These are phyloP conservation scores for Cladophialophora chaetospira DNA, from an alignment of 2,329 filamentous ascomycete genomes.

Conservation along the genomic window DNA sequence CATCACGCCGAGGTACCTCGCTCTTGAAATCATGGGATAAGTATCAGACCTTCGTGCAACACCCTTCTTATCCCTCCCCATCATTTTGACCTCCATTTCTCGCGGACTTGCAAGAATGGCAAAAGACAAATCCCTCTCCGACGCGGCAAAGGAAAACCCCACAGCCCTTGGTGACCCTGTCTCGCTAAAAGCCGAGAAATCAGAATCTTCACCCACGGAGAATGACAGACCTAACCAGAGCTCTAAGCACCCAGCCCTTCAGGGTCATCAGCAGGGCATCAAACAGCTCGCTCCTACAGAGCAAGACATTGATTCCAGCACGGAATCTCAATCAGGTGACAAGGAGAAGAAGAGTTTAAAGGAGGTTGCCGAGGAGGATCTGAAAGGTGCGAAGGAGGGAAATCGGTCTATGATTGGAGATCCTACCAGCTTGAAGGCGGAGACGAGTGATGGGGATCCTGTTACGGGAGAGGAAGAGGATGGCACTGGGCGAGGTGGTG, in stretches of 20 bases:
- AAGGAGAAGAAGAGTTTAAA: slow-evolving; percentile 19
- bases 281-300: background rate
- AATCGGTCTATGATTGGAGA: slow-evolving; percentile 46
- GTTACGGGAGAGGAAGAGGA: slow-evolving; percentile 24
- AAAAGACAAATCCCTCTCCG: slow-evolving; percentile 21
- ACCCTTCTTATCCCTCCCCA: background rate
- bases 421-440: slow-evolving; percentile 45
- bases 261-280: background rate
- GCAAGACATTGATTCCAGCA: background rate
- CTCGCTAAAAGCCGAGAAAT: slow-evolving; percentile 29
- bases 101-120: slow-evolving; percentile 12
- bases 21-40: background rate
- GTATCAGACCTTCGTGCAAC: background rate
- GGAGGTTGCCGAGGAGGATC: slow-evolving; percentile 25
- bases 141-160: slow-evolving; percentile 22
- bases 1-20: background rate
- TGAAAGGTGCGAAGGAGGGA: slow-evolving; percentile 21
- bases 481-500: slow-evolving; percentile 9
- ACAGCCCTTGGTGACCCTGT: slow-evolving; percentile 29
- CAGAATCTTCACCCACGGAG: slow-evolving; percentile 24
- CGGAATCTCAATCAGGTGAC: background rate
- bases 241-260: background rate
- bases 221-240: slow-evolving; percentile 12
- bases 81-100: background rate
- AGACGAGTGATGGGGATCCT: slow-evolving; percentile 39